A percentile compares a stretch with the other conserved stretches of the same genome.
phyloP scores from a whole-genome alignment of 2,329 filamentous ascomycete species.

The Ascomycota sp. region DNA sequence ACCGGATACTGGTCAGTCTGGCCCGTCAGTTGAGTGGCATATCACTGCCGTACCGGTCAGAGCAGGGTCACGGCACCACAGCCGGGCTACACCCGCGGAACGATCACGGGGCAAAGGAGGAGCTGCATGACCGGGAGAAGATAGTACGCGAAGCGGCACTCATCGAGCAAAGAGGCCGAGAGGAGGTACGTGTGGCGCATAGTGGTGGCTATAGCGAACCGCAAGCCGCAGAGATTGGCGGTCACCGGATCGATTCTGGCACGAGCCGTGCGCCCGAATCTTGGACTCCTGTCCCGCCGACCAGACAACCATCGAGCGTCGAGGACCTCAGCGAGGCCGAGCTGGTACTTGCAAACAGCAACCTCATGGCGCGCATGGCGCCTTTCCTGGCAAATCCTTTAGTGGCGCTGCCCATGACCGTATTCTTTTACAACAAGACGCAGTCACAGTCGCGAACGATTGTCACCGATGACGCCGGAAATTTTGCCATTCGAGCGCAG shows the following conservation, averaged over 20 bases:
- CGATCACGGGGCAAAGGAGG: constrained; percentile 16
- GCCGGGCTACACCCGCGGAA: constrained; percentile 2
- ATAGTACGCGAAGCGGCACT: constrained; percentile 55
- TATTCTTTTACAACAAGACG: constrained; percentile 84
- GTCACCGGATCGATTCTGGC: constrained; percentile 9
- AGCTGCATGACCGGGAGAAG: constrained; percentile 33
- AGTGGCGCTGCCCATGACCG: constrained; percentile 54
- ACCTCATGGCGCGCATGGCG: constrained; percentile 66
- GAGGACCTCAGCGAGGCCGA: constrained; percentile 53
- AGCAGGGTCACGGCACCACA: constrained; percentile 7
- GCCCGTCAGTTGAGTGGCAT: constrained; percentile 76
- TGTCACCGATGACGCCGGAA: constrained; percentile 67
- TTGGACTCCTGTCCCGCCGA: constrained; percentile 7
- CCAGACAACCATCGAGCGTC: constrained; percentile 14
- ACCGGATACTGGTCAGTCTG: constrained; percentile 66
- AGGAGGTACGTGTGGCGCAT: constrained; percentile 46
- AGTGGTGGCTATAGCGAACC: constrained; percentile 53
- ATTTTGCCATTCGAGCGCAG: constrained; percentile 61
- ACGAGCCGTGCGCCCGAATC: constrained; percentile 18
- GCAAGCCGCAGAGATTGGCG: constrained; percentile 22
- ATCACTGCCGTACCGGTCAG: constrained; percentile 34
- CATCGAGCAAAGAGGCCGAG: constrained; percentile 49
- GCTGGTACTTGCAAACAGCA: constrained; percentile 55
- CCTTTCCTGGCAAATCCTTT: constrained; percentile 79
- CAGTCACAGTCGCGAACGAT: constrained; percentile 68